Evolutionary conservation across 1,139 yeast genomes (phyloP).

Genomic region (Saccharomycopsis crataegensis): DNA sequence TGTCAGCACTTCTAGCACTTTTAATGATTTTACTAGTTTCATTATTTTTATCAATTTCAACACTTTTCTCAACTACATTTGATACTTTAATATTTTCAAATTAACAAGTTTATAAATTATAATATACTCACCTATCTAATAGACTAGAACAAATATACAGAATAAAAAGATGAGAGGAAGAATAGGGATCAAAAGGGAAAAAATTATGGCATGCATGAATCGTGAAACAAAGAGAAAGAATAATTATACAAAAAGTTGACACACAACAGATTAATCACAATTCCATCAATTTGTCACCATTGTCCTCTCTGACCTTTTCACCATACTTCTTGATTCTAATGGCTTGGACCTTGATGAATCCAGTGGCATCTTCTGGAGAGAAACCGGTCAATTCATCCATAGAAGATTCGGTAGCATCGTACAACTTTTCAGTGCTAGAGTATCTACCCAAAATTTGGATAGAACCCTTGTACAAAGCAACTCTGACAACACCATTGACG

Average conservation of each 20-base stretch:
- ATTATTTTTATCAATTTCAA: too few species aligned
- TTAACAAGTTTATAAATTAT: too few species aligned
- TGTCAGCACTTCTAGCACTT: too few species aligned
- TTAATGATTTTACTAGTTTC: too few species aligned
- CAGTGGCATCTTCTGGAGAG: slow-evolving; percentile 94
- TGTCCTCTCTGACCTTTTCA: slow-evolving; percentile 72
- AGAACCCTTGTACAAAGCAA: slow-evolving; percentile 87
- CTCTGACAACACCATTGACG: slow-evolving; percentile 94
- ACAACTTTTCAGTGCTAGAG: slow-evolving; percentile 88
- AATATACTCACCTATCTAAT: too few species aligned
- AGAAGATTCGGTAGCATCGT: slow-evolving; percentile 96
- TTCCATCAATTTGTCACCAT: slow-evolving; percentile 16
- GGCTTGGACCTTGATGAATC: slow-evolving; percentile 96
- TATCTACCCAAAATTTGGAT: slow-evolving; percentile 84
- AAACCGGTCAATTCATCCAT: slow-evolving; percentile 99
- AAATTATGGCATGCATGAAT: background rate
- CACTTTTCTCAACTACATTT: too few species aligned
- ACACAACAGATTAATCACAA: slow-evolving; percentile 10
- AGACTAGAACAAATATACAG: too few species aligned
- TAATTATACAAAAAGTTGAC: background rate
- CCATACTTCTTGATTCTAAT: slow-evolving; percentile 98
- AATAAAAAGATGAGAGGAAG: too few species aligned
- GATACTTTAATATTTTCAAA: too few species aligned
- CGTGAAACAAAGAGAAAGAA: background rate
- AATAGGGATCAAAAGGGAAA: background rate